phyloP scores from a whole-genome alignment of 495 filamentous ascomycete species.

The Penicillium mononematosum region DNA sequence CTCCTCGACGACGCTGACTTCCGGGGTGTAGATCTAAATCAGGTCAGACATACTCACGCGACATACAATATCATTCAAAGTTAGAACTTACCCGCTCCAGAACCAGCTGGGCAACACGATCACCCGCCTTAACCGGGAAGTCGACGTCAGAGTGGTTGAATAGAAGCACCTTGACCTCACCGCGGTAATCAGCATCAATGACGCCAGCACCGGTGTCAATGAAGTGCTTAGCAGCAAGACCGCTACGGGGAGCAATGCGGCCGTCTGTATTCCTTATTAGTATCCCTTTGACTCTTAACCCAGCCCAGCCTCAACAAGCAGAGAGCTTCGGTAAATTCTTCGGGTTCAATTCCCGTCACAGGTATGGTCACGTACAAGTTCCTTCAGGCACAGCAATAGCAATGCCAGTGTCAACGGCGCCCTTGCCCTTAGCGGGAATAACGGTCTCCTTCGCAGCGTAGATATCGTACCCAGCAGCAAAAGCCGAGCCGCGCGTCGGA shows the following conservation, averaged over 20 bases:
- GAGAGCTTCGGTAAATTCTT: background rate
- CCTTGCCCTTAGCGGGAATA: slow-evolving; percentile 80
- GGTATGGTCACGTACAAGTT: slow-evolving; percentile 62
- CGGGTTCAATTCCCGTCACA: background rate
- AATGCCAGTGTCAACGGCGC: slow-evolving; percentile 84
- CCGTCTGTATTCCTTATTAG: slow-evolving; percentile 58
- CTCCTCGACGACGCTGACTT: slow-evolving; percentile 81
- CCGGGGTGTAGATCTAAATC: slow-evolving; percentile 77
- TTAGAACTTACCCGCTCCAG: slow-evolving; percentile 64
- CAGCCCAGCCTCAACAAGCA: background rate
- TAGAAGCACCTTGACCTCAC: slow-evolving; percentile 87
- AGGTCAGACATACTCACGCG: slow-evolving; percentile 8
- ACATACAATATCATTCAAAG: background rate
- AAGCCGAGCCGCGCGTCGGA: slow-evolving; percentile 84
- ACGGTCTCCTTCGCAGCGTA: slow-evolving; percentile 71
- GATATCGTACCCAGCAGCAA: slow-evolving; percentile 91
- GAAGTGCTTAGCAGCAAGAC: slow-evolving; percentile 87
- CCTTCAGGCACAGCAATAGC: slow-evolving; percentile 82
- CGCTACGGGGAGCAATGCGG: slow-evolving; percentile 85
- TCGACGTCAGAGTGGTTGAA: slow-evolving; percentile 88
- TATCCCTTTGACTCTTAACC: background rate
- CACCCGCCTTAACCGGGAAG: slow-evolving; percentile 78
- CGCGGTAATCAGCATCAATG: slow-evolving; percentile 96
- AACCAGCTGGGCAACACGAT: slow-evolving; percentile 89
- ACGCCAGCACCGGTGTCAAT: slow-evolving; percentile 95